Evolutionary conservation across 1,139 yeast species (phyloP), one percentile per base, ranked within the genome.

Genomic region (Saccharomyces uvarum): DNA sequence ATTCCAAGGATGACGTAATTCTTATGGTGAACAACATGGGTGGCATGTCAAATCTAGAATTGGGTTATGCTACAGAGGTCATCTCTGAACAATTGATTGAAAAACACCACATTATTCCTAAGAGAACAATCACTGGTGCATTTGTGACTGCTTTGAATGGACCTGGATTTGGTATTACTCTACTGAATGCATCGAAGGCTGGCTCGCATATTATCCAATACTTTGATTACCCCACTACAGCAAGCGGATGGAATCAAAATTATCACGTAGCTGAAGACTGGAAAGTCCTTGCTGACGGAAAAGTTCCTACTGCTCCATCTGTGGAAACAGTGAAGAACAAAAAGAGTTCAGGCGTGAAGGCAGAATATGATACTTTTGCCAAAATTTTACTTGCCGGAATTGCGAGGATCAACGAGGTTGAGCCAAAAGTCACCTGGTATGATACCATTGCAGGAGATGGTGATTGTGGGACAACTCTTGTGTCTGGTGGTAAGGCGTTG

Each of bases 181-280:
- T 79, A 46, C 70, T 79, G 61, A 79, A 79, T 59, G 73, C 75
- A 27, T 68, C 77, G 31, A 73, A 70, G 49, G 69, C 77, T 3
- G 65, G 73, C 6, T 63, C 69, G 0, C 63, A 69, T 24, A 57
- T 77, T 3, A 65, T 78, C 56, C 67, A 65, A 46, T 69, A 73
- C 52, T 71, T 79, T 51, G 95, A 87, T 65, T 74, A 78, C 5
- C 85, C 86, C 52, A 84, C 91, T 0, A 75, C 80, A 62, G 89
- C 89, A 2, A 82, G 88, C 6, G 95, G 87, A 14, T 88, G 95
- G 96, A 56, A 57, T 38, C 59, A 57, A 52, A 83, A 71, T 49
- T 66, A 62, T 11, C 61, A 62, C 49, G 56, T 57, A 33, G 60
- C 60, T 24, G 46, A 52, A 3, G 54, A 57, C 21, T 59, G 60